Percentiles rank a stretch among this genome's conserved stretches.
phyloP scores from a whole-genome alignment of 225 moss, liverwort and hornwort genomes.

The Polytrichum commune region DNA sequence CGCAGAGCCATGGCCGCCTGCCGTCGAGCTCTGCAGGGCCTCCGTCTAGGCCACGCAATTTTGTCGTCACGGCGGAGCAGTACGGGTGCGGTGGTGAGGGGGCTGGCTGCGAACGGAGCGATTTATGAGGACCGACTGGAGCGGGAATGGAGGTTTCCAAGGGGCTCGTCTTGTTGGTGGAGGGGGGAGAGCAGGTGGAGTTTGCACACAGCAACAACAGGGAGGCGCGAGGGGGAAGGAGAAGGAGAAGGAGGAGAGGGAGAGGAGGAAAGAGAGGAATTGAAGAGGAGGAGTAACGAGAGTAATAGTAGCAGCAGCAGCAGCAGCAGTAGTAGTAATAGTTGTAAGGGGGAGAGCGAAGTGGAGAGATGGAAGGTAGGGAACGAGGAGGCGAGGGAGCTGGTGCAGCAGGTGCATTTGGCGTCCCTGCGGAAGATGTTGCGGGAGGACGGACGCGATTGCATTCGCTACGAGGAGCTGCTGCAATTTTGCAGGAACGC shows the following conservation, averaged over 20 bases:
- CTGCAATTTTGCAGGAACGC: constrained; percentile 57
- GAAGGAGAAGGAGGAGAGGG: constrained; percentile 12
- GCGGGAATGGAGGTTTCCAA: too few species aligned
- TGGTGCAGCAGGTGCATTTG: constrained; percentile 78
- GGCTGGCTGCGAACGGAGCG: neutral
- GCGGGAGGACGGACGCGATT: constrained; percentile 61
- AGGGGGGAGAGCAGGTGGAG: neutral
- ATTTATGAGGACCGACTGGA: neutral
- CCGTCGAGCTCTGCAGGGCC: constrained; percentile 30
- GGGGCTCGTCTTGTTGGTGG: neutral
- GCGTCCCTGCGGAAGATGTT: constrained; percentile 61
- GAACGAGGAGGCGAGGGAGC: constrained; percentile 62
- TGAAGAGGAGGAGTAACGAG: neutral
- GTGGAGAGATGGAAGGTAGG: constrained; percentile 8
- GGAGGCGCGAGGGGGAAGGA: neutral
- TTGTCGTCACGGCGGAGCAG: neutral
- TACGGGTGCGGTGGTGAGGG: neutral
- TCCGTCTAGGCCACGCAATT: constrained; percentile 13
- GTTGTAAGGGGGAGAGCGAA: constrained; percentile 5
- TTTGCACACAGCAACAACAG: neutral
- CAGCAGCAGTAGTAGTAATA: neutral
- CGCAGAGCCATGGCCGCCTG: constrained; percentile 45
- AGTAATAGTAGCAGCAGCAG: constrained; percentile 7
- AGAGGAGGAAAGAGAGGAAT: constrained; percentile 21
- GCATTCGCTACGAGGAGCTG: constrained; percentile 59